These are phyloP conservation scores for Podaxis rugospora DNA, from an alignment of 768 basidiomycete species.

Conservation along the genomic window DNA sequence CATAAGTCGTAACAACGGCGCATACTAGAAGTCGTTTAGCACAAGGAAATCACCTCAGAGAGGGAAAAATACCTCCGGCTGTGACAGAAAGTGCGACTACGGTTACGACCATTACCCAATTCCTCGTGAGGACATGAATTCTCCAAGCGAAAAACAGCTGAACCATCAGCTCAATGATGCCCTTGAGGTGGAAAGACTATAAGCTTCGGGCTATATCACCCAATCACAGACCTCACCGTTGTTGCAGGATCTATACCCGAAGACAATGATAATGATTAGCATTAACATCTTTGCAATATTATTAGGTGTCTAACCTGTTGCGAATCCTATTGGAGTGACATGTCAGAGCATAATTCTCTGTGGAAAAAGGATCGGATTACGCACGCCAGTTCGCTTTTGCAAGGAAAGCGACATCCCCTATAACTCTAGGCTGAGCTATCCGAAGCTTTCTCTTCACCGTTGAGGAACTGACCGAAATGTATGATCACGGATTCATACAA, in stretches of 20 bases:
- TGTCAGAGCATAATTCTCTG: not conserved
- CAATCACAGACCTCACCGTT: constrained; percentile 28
- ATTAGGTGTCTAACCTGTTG: constrained; percentile 9
- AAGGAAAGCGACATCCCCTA: constrained; percentile 16
- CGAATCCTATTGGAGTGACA: constrained; percentile 5
- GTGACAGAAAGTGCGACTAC: constrained; percentile 16
- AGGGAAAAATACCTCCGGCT: constrained; percentile 18
- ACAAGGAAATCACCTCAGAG: not conserved
- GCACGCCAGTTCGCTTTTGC: constrained; percentile 10
- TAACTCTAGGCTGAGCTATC: not conserved
- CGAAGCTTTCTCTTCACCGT: too few relatives aligned
- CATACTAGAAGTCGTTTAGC: constrained; percentile 16
- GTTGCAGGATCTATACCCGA: constrained; percentile 35
- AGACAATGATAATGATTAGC: not conserved
- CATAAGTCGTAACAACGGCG: constrained; percentile 24
- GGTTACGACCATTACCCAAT: constrained; percentile 13
- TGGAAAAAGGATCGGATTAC: not conserved
- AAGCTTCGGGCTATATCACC: not conserved
- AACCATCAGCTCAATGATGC: constrained; percentile 37
- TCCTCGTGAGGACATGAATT: constrained; percentile 23
- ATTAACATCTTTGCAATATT: not conserved
- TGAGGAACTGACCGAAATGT: constrained; percentile 36
- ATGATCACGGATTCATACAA: constrained; percentile 42
- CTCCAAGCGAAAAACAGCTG: constrained; percentile 45
- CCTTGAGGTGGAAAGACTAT: constrained; percentile 21